These are phyloP conservation scores for Ophiostoma triangulosporum DNA, from an alignment of 2,329 filamentous ascomycete species.

Conservation along the genomic window DNA sequence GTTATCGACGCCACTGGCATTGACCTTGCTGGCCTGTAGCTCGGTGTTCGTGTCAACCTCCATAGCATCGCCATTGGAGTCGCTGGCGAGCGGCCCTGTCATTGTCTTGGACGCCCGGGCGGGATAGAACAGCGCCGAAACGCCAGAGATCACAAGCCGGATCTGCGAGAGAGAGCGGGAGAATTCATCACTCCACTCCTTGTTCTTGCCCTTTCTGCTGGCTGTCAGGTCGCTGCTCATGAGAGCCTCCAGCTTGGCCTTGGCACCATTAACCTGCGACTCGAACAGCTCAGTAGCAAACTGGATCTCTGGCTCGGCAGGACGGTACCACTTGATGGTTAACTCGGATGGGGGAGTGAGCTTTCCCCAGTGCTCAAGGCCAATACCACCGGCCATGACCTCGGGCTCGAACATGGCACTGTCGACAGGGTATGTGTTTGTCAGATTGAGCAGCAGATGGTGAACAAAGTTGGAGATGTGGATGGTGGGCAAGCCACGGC, in stretches of 20 bases:
- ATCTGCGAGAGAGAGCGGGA: conserved; percentile 80
- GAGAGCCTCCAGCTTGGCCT: conserved; percentile 62
- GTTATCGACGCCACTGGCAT: conserved; percentile 37
- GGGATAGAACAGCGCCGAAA: conserved; percentile 80
- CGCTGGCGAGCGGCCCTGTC: conserved; percentile 20
- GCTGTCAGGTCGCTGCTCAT: conserved; percentile 70
- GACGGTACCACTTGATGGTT: conserved; percentile 83
- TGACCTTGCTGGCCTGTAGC: conserved; percentile 25
- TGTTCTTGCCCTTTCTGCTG: conserved; percentile 86
- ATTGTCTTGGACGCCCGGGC: conserved; percentile 47
- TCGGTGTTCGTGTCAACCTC: conserved; percentile 12
- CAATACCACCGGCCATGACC: conserved; percentile 55
- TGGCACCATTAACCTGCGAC: conserved; percentile 64
- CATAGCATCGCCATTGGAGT: conserved; percentile 17
- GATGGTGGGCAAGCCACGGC: conserved; percentile 83
- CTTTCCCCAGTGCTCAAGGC: conserved; percentile 72
- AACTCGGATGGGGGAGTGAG: conserved; percentile 60
- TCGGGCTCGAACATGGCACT: conserved; percentile 76
- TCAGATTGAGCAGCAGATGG: conserved; percentile 86
- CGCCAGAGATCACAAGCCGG: conserved; percentile 76
- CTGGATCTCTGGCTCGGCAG: conserved; percentile 62
- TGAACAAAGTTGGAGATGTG: conserved; percentile 97
- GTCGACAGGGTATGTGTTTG: conserved; percentile 86
- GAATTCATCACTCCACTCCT: conserved; percentile 97
- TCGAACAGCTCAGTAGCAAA: conserved; percentile 87